Evolutionary conservation across 2,329 filamentous ascomycete genomes (phyloP).

Genomic region (Purpureocillium lavendulum): DNA sequence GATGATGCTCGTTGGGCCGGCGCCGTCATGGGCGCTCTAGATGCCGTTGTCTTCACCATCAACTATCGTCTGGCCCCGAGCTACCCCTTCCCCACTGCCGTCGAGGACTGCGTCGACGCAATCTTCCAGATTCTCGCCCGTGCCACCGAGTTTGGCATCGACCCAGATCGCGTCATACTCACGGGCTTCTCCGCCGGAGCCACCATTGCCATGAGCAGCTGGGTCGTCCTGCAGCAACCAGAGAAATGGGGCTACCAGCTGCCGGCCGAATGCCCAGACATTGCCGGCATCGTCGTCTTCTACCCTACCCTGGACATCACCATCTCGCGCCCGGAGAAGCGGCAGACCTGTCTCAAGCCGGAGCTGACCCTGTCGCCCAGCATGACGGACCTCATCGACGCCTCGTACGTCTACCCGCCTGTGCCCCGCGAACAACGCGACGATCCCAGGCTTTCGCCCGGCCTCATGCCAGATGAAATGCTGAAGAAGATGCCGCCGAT

Average conservation of each 20-base stretch:
- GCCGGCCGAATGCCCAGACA: slow-evolving; percentile 30
- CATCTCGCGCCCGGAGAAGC: slow-evolving; percentile 44
- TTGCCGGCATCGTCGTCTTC: slow-evolving; percentile 48
- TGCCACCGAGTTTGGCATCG: slow-evolving; percentile 48
- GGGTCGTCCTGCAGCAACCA: slow-evolving; percentile 36
- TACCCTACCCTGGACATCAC: slow-evolving; percentile 58
- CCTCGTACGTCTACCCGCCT: slow-evolving; percentile 49
- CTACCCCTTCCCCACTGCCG: slow-evolving; percentile 53
- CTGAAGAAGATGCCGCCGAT: slow-evolving; percentile 44
- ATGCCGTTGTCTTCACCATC: slow-evolving; percentile 54
- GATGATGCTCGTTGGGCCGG: slow-evolving; percentile 56
- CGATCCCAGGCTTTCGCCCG: slow-evolving; percentile 50
- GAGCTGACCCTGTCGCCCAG: slow-evolving; percentile 49
- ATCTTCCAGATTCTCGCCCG: slow-evolving; percentile 51
- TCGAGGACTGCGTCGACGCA: slow-evolving; percentile 59
- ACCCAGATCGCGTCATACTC: slow-evolving; percentile 45
- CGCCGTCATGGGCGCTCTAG: slow-evolving; percentile 39
- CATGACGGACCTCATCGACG: slow-evolving; percentile 56
- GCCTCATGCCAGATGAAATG: slow-evolving; percentile 44
- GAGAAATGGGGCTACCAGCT: slow-evolving; percentile 27
- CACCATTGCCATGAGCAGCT: slow-evolving; percentile 42
- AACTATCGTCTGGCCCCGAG: slow-evolving; percentile 62
- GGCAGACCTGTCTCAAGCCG: slow-evolving; percentile 42
- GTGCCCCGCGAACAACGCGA: slow-evolving; percentile 34
- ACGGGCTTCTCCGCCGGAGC: slow-evolving; percentile 59